These are phyloP conservation scores for Naumovozyma dairenensis DNA, from an alignment of 805 yeast species.

Conservation along the genomic window DNA sequence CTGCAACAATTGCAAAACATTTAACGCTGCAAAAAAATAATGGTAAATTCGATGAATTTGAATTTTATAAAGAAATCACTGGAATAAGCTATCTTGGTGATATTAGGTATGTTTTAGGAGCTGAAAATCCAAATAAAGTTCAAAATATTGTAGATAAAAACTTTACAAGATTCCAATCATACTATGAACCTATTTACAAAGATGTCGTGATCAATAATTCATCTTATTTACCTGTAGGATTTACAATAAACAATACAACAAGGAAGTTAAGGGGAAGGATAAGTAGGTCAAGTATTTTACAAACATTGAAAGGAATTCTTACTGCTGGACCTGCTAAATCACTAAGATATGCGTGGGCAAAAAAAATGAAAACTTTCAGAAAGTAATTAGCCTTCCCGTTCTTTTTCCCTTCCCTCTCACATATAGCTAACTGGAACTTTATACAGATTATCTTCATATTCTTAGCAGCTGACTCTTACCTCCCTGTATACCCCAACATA, in stretches of 20 bases:
- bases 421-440: no score
- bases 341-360: slow-evolving; percentile 66
- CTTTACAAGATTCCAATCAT: slow-evolving; percentile 50
- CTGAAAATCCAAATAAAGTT: slow-evolving; percentile 87
- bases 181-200: slow-evolving; percentile 55
- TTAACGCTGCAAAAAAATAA: slow-evolving; percentile 28
- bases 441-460: no score
- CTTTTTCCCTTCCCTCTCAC: no score
- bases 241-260: slow-evolving; percentile 30
- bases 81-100: slow-evolving; percentile 84
- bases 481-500: no score
- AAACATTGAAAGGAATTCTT: slow-evolving; percentile 70
- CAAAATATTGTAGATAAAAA: slow-evolving; percentile 78
- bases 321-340: slow-evolving; percentile 79
- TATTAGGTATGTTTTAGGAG: slow-evolving; percentile 72
- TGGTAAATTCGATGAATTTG: slow-evolving; percentile 43
- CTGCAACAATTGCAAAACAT: slow-evolving; percentile 49
- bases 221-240: slow-evolving; percentile 32
- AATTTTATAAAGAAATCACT: slow-evolving; percentile 69
- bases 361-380: slow-evolving; percentile 34
- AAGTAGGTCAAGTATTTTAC: slow-evolving; percentile 57
- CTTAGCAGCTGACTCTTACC: no score
- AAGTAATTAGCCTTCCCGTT: no score
- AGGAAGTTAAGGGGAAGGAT: slow-evolving; percentile 45
- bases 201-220: slow-evolving; percentile 29